A percentile compares a stretch with the other conserved stretches of the same genome.
phyloP scores from a whole-genome alignment of 1,284 basidiomycete species.

The Athelia psychrophila region DNA sequence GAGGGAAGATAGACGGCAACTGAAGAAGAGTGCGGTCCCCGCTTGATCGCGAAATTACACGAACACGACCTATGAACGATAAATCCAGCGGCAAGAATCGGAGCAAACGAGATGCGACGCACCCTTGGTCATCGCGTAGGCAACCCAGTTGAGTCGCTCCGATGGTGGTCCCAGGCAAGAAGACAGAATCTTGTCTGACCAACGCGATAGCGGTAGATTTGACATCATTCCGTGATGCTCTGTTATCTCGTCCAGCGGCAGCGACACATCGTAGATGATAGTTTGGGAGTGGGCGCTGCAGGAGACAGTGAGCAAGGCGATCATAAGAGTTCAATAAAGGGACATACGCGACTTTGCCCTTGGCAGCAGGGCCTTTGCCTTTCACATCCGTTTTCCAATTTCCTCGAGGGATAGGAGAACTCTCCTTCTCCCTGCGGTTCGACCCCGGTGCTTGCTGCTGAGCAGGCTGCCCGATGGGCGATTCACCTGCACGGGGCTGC shows the following conservation, averaged over 20 bases:
- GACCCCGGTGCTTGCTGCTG: conserved; percentile 22
- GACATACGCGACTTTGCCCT: conserved; percentile 51
- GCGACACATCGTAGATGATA: conserved; percentile 73
- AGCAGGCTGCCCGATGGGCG: conserved; percentile 41
- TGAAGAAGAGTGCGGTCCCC: conserved; percentile 81
- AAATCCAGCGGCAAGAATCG: not conserved
- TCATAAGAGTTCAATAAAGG: not conserved
- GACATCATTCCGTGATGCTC: conserved; percentile 64
- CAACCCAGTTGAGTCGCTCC: conserved; percentile 86
- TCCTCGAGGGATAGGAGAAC: conserved; percentile 57
- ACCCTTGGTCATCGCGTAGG: conserved; percentile 88
- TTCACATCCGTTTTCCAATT: conserved; percentile 39
- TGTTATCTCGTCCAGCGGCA: conserved; percentile 68
- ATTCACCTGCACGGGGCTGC: conserved; percentile 39
- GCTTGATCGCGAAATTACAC: conserved; percentile 80
- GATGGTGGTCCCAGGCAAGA: conserved; percentile 79
- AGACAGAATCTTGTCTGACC: conserved; percentile 77
- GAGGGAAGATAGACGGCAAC: conserved; percentile 62
- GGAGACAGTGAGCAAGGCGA: conserved; percentile 10
- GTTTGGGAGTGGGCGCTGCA: conserved; percentile 54
- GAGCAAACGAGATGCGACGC: conserved; percentile 7
- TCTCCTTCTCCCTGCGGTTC: conserved; percentile 60
- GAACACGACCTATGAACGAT: conserved; percentile 58
- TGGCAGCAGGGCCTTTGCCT: conserved; percentile 30
- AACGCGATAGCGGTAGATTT: conserved; percentile 82